Evolutionary conservation across 805 yeast species (phyloP), one percentile per base, ranked within the genome.

Genomic region (Suhomyces pyralidae): DNA sequence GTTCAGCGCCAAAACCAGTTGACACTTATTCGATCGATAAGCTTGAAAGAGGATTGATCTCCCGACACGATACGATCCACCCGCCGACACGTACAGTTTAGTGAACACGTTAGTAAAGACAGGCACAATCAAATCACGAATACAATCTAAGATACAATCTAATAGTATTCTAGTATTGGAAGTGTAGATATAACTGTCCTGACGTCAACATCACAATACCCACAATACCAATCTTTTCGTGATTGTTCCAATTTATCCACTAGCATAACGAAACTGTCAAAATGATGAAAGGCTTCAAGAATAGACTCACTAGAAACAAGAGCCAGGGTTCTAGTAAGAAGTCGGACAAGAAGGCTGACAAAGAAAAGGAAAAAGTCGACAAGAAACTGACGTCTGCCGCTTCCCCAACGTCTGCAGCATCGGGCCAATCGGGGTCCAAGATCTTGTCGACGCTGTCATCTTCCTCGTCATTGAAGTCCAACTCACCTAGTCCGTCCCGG

Each of bases 231-330:
- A 7, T 26, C 12, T 26, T 12, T 9, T 3, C 28, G 28, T 9
- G 28, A 26, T 26, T 26, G 28, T 26, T 26, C 28, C 28, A 8
- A 26, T 26, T 3, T 26, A 26, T 26, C 28, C 3, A 26, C 28
- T 26, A 26, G 28, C 28, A 28, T 28, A 28, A 28, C 32, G n/a
- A 28, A 12, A 32, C 42, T 38, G 20, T 38, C 42, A 81, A 76
- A 62, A 84, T 84, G 90, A 84, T 84, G 88, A 84, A 83, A 71
- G 88, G 88, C 26, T 84, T 84, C 68, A 84, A 83, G 63, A 87
- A 84, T 63, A 67, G 78, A 56, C 78, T 75, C 60, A 70, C 78
- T 17, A 67, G 79, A 45, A 73, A 71, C 61, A 70, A 76, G 67
- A 60, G 61, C 66, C 65, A 64, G 66, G 47, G 65, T 58, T 50